Base-by-base conservation (phyloP, 2,329 filamentous ascomycete species). In the Ceratocystis variospora region DNA sequence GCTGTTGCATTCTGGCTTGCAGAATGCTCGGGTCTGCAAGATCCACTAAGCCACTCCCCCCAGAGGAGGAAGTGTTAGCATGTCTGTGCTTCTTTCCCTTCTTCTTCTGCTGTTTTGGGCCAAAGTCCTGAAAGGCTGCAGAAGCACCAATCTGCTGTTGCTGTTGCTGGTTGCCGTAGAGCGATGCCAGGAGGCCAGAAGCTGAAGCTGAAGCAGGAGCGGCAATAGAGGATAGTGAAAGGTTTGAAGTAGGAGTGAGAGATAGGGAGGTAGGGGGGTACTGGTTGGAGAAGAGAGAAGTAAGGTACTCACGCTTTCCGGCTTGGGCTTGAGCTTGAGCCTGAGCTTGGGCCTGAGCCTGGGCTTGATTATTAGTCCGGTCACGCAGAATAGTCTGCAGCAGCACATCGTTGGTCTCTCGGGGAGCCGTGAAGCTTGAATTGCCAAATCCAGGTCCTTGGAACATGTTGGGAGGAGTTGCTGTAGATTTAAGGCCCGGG, bases 61-160 rank as follows among this genome's bases (percentile, higher is more conserved):
- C 89, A 86, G 91, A 96, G 87, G 93, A 97, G 89, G 92, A 96
- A 93, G 93, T 96, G 90, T 96, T 96, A 94, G 91, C 93, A 87
- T 96, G 92, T 87, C 92, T 95, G 84, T 96, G 93, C 90, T 96
- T 96, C 87, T 96, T 96, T 83, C 91, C 91, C 90, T 96, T 96
- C 86, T 96, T 96, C 88, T 96, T 96, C 85, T 94, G 91, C 87
- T 95, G 91, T 87, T 96, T 95, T 81, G 89, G 87, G 80, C 88
- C 88, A 80, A 87, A 87, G 77, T 96, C 91, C 86, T 92, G 89
- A 81, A 90, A 90, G 79, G 85, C 84, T 81, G 88, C 89, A 81
- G 88, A 41, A 41, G 41, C 61, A 33, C 46, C 65, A 59, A 61
- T 37, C 55, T 66, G 65, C 37, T 62, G 61, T 62, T 68, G 66